Percentiles rank a stretch among this genome's conserved stretches.
phyloP scores from a whole-genome alignment of 192 early-diverging fungal species.

The Lobosporangium transversale region DNA sequence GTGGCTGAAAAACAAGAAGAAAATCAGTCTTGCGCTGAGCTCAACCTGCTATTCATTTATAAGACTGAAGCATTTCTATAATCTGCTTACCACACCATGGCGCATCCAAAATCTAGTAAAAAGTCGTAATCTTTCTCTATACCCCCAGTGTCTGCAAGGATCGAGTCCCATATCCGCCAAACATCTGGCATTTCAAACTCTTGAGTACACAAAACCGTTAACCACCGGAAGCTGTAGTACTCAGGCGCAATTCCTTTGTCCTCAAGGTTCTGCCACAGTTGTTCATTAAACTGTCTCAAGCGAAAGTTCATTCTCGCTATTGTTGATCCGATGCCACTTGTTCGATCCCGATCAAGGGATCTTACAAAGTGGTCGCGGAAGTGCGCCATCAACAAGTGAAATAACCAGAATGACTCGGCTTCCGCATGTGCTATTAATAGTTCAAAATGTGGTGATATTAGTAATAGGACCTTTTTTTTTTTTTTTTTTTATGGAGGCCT shows the following conservation, averaged over 20 bases:
- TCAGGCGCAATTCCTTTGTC: conserved; percentile 72
- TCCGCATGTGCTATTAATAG: conserved; percentile 70
- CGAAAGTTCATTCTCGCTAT: conserved; percentile 67
- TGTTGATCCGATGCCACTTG: conserved; percentile 68
- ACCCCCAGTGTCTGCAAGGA: conserved; percentile 72
- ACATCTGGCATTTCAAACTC: conserved; percentile 83
- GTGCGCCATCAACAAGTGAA: conserved; percentile 74
- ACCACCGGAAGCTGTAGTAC: conserved; percentile 86
- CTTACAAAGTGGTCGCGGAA: conserved; percentile 85
- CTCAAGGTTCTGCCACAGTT: conserved; percentile 70
- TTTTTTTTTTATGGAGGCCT: no score
- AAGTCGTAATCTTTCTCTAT: conserved; percentile 61
- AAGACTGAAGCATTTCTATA: no score
- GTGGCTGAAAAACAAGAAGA: conserved; percentile 41
- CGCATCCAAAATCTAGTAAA: conserved; percentile 76
- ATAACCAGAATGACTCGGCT: conserved; percentile 83
- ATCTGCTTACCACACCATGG: conserved; percentile 73
- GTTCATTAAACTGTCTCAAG: conserved; percentile 64
- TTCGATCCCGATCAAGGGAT: conserved; percentile 69
- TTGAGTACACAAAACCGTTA: conserved; percentile 79
- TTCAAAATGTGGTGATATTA: background rate
- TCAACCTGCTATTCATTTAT: no score
- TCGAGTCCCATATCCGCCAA: conserved; percentile 81
- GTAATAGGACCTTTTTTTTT: no score
- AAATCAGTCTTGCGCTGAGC: no score